Evolutionary conservation across 2,329 filamentous ascomycete genomes (phyloP).

Genomic region (Ceratocystis alfenasii): DNA sequence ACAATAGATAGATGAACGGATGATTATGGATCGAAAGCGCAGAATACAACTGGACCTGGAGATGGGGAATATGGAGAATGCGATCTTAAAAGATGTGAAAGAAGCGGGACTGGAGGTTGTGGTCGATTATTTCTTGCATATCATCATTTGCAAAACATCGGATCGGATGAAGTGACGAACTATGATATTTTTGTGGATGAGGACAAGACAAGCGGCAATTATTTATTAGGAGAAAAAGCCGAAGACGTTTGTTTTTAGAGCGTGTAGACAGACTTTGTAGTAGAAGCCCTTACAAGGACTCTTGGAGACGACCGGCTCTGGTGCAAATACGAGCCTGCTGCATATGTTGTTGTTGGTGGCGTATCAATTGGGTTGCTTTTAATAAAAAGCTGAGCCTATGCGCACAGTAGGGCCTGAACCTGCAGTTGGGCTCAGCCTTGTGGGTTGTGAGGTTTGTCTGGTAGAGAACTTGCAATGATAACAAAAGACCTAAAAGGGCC

Average conservation of each 20-base stretch:
- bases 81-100: conserved; percentile 1
- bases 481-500: neutral
- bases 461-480: neutral
- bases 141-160: conserved; percentile 1
- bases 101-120: neutral
- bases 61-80: neutral
- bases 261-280: neutral
- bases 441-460: neutral
- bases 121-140: neutral
- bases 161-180: neutral
- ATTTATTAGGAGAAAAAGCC: neutral
- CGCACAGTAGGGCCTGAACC: neutral
- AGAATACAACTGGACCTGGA: neutral
- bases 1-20: neutral
- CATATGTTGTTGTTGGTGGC: neutral
- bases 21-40: neutral
- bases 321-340: neutral
- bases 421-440: neutral
- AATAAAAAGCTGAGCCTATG: neutral
- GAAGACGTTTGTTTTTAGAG: neutral
- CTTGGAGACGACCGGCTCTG: neutral
- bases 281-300: neutral
- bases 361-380: neutral
- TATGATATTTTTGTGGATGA: neutral
- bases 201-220: neutral